phyloP scores from a whole-genome alignment of 2,329 filamentous ascomycete genomes.

The Aspergillus luchuensis region DNA sequence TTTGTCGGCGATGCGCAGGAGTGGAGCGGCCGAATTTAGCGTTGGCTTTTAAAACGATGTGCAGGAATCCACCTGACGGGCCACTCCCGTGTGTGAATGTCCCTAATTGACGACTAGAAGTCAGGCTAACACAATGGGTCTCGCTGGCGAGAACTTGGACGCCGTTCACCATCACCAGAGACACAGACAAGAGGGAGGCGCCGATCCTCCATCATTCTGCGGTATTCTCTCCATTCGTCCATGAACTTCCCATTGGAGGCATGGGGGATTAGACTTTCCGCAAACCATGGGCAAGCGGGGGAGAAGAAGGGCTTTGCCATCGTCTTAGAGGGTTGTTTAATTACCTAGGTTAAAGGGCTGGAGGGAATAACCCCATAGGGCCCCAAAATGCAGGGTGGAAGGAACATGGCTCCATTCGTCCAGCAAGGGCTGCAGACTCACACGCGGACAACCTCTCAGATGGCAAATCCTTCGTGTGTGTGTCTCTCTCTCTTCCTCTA shows the following conservation, averaged over 20 bases:
- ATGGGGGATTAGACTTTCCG: not conserved
- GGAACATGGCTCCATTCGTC: conserved; percentile 4
- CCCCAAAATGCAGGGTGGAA: not conserved
- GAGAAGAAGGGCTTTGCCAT: not conserved
- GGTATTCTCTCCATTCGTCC: not conserved
- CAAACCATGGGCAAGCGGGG: not conserved
- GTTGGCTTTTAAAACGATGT: conserved; percentile 14
- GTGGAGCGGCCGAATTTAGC: conserved; percentile 12
- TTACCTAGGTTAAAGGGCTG: not conserved
- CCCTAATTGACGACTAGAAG: conserved; percentile 8
- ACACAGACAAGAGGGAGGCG: not conserved
- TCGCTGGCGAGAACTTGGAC: conserved; percentile 3
- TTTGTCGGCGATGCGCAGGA: conserved; percentile 14
- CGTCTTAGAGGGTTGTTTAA: not conserved
- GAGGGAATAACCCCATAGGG: not conserved
- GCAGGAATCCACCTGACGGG: conserved; percentile 15
- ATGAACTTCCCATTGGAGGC: not conserved
- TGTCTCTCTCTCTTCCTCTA: not conserved
- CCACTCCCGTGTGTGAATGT: conserved; percentile 7
- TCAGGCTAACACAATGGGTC: not conserved
- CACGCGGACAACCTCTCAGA: not conserved
- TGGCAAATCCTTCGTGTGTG: not conserved
- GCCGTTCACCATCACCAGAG: not conserved
- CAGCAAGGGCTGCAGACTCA: not conserved
- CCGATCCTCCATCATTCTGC: conserved; percentile 3